These are phyloP conservation scores for Dianthus caryophyllus DNA, from an alignment of 148 eudicot species.

Conservation along the genomic window DNA sequence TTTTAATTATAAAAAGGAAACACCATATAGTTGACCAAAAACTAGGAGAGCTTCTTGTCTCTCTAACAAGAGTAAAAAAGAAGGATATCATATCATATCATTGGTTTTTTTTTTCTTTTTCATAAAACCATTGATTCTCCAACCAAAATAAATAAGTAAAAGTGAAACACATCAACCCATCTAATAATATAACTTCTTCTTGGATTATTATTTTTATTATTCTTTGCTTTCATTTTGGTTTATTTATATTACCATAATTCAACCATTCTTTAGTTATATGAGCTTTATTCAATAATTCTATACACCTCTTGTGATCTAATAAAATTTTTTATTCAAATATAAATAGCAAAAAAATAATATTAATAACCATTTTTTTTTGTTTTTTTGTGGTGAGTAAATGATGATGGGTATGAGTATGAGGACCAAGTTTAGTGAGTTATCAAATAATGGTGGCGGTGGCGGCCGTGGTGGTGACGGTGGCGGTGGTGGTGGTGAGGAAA, in stretches of 20 bases:
- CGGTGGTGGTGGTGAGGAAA: constrained; percentile 18
- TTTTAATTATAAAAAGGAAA: background rate
- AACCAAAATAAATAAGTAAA: no score
- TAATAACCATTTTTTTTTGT: no score
- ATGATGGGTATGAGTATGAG: constrained; percentile 84
- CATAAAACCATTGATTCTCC: constrained; percentile 23
- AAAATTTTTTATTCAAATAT: background rate
- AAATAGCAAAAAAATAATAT: background rate
- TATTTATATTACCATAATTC: no score
- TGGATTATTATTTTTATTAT: no score
- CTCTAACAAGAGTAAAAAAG: constrained; percentile 5
- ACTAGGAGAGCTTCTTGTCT: constrained; percentile 18
- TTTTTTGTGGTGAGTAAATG: background rate
- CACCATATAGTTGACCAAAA: constrained; percentile 23
- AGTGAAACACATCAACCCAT: background rate
- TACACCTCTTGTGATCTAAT: constrained; percentile 10
- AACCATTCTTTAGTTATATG: no score
- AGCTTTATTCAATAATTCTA: no score
- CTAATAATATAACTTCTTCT: no score
- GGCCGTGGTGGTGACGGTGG: constrained; percentile 22
- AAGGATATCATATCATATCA: no score
- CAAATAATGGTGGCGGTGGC: constrained; percentile 21
- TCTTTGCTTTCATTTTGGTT: background rate
- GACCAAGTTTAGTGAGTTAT: constrained; percentile 40
- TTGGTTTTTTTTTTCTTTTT: constrained; percentile 18